A percentile compares a stretch with the other conserved stretches of the same genome.
phyloP scores from a whole-genome alignment of 257 asterid genomes.

The Nicotiana noctiflora region DNA sequence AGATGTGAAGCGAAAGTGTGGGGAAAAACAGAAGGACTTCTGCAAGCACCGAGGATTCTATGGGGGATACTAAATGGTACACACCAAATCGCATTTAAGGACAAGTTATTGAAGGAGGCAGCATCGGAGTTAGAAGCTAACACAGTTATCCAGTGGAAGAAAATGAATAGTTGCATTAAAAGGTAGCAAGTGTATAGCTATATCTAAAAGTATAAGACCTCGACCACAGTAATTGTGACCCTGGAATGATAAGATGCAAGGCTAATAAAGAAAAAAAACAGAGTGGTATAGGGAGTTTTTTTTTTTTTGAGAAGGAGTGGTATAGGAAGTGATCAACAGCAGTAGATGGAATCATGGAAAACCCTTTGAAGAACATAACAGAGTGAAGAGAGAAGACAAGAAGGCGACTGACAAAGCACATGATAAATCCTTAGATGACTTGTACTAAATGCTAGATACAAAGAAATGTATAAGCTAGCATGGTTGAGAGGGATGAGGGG shows the following conservation, averaged over 20 bases:
- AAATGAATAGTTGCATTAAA: background rate
- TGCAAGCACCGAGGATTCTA: background rate
- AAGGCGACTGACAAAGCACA: background rate
- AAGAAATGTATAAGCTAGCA: background rate
- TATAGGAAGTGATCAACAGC: background rate
- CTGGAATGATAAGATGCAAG: background rate
- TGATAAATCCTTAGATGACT: background rate
- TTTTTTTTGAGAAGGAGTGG: background rate
- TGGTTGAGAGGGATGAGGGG: background rate
- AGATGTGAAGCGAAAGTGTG: background rate
- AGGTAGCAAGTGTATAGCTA: background rate
- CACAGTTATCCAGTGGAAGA: background rate
- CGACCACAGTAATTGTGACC: background rate
- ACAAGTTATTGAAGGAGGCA: background rate
- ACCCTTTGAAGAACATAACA: background rate
- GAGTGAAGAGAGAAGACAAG: background rate
- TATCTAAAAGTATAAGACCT: background rate
- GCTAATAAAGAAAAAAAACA: background rate
- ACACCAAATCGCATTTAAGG: background rate
- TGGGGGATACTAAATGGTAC: background rate
- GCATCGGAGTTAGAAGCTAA: background rate
- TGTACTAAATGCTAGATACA: background rate
- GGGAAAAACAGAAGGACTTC: background rate
- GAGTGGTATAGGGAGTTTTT: background rate
- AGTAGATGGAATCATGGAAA: background rate